Percentiles rank a stretch among this genome's conserved stretches.
Evolutionary conservation across 176 grass and related monocot genomes (phyloP).

Genomic region (Carex scoparia): DNA sequence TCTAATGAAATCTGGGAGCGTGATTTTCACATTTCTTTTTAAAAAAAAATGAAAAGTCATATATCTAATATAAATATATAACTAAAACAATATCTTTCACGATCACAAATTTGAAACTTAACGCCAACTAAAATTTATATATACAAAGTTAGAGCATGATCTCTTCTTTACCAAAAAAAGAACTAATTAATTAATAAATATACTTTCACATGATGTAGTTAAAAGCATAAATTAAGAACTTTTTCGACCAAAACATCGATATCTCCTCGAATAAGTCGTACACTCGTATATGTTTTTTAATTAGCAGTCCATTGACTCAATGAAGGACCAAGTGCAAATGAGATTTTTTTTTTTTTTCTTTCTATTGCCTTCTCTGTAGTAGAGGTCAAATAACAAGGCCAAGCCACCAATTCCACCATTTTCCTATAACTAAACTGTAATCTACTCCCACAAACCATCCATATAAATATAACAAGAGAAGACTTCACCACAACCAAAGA

Average conservation of each 20-base stretch:
- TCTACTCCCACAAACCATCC: not conserved
- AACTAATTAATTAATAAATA: not conserved
- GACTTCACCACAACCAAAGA: slow-evolving; percentile 8
- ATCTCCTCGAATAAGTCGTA: not conserved
- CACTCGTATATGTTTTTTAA: not conserved
- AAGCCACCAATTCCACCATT: slow-evolving; percentile 24
- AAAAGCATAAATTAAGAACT: not conserved
- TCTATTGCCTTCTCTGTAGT: not conserved
- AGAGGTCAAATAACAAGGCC: slow-evolving; percentile 3
- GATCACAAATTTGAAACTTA: too few relatives aligned
- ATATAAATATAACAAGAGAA: slow-evolving; percentile 25
- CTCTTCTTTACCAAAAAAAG: too few relatives aligned
- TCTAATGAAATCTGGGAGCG: too few relatives aligned
- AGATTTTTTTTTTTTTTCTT: not conserved
- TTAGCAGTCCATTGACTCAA: not conserved
- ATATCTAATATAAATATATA: too few relatives aligned
- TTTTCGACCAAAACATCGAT: not conserved
- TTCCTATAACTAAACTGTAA: slow-evolving; percentile 21
- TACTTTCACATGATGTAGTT: not conserved
- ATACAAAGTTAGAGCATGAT: too few relatives aligned
- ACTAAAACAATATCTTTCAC: too few relatives aligned
- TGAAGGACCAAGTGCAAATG: not conserved
- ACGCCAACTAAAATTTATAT: too few relatives aligned
- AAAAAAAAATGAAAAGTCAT: too few relatives aligned
- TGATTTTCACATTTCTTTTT: too few relatives aligned